Conservation (phyloP, 2,329 filamentous ascomycete species). For the Eurotiales sp. region DNA sequence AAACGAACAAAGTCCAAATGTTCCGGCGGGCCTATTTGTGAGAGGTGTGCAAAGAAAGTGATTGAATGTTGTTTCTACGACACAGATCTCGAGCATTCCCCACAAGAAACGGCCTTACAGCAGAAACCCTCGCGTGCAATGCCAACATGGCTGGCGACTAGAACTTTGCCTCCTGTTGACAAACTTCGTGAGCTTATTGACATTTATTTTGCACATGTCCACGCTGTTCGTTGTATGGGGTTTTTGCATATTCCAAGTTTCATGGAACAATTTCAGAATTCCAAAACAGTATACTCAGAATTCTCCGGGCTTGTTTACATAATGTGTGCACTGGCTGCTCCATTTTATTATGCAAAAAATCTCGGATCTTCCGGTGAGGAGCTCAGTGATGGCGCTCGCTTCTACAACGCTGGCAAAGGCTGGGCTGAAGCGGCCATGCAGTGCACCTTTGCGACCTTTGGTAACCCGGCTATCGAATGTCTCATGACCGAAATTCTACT, state of each 20-base stretch:
- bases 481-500: slow-evolving; percentile 24
- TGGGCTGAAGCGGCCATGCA: slow-evolving; percentile 12
- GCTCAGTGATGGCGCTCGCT: not conserved
- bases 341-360: slow-evolving; percentile 5
- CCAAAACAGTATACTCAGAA: slow-evolving; percentile 4
- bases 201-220: slow-evolving; percentile 9
- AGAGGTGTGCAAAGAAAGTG: slow-evolving; percentile 3
- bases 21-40: slow-evolving; percentile 4
- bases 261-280: slow-evolving; percentile 7
- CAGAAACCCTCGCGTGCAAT: slow-evolving; percentile 5
- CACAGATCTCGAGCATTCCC: not conserved
- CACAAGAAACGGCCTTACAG: too few relatives aligned
- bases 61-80: slow-evolving; percentile 7
- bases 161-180: slow-evolving; percentile 3
- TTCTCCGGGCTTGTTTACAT: slow-evolving; percentile 5
- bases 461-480: slow-evolving; percentile 9
- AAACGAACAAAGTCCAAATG: slow-evolving; percentile 11
- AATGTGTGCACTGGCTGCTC: slow-evolving; percentile 11
- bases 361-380: not conserved
- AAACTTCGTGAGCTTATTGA: slow-evolving; percentile 7
- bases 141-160: slow-evolving; percentile 5
- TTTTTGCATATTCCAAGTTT: slow-evolving; percentile 11
- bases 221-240: slow-evolving; percentile 8
- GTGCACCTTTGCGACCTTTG: slow-evolving; percentile 6
- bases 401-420: slow-evolving; percentile 9